phyloP scores from a whole-genome alignment of 148 eudicot genomes.

The Arbutus unedo region DNA sequence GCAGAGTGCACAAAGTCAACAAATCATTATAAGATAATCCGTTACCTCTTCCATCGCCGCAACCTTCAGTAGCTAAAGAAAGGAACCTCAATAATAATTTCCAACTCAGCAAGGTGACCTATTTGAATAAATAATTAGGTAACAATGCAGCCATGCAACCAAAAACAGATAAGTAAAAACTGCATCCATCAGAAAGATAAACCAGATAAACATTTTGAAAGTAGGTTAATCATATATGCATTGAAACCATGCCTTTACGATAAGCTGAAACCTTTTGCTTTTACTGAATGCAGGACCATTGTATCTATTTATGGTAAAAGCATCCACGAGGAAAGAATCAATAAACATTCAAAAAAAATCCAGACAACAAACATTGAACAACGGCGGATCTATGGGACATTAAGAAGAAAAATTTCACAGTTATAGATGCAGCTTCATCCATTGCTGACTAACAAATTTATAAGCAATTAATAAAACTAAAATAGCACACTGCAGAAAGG shows the following conservation, averaged over 20 bases:
- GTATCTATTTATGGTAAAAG: neutral
- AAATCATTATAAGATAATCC: neutral
- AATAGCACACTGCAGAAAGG: neutral
- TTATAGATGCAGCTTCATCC: neutral
- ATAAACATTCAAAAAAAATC: neutral
- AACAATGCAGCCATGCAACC: neutral
- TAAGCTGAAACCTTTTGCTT: neutral
- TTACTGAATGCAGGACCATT: neutral
- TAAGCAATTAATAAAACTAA: neutral
- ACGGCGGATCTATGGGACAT: neutral
- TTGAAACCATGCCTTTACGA: neutral
- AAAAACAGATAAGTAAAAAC: neutral
- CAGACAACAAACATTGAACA: neutral
- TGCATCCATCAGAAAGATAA: neutral
- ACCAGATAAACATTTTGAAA: neutral
- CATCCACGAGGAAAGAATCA: neutral
- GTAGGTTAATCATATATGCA: neutral
- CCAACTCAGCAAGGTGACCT: neutral
- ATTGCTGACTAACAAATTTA: neutral
- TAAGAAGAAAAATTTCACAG: neutral
- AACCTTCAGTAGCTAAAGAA: neutral
- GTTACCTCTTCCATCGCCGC: constrained; percentile 48
- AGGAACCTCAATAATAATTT: neutral
- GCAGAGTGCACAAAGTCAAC: neutral
- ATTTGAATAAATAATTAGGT: neutral